Percentiles rank a stretch among this genome's conserved stretches.
Evolutionary conservation across 2,329 filamentous ascomycete genomes (phyloP).

Genomic region (Verticillium albo-atrum): DNA sequence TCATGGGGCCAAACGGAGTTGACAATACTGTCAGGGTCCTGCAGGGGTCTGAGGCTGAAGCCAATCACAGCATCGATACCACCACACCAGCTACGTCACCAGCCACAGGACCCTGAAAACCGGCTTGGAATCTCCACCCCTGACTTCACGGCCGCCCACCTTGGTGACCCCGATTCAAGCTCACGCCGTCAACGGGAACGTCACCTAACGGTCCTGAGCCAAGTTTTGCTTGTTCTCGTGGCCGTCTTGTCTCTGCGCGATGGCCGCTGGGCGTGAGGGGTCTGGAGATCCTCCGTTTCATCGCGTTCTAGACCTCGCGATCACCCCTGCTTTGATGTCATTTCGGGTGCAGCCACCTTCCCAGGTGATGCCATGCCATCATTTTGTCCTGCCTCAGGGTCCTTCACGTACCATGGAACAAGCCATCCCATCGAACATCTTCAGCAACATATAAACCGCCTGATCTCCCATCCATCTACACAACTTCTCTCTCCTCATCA

Average conservation of each 20-base stretch:
- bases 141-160: no score
- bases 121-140: background rate
- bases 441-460: conserved; percentile 8
- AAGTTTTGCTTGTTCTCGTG: background rate
- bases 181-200: background rate
- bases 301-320: background rate
- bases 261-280: background rate
- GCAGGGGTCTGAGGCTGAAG: background rate
- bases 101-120: conserved; percentile 6
- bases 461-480: conserved; percentile 1
- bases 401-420: no score
- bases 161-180: background rate
- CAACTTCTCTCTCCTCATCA: conserved; percentile 1
- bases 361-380: conserved; percentile 1
- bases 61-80: background rate
- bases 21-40: background rate
- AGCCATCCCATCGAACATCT: background rate
- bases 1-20: background rate
- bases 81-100: background rate
- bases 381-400: background rate
- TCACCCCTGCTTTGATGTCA: conserved; percentile 1
- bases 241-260: background rate
- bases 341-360: background rate
- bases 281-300: background rate
- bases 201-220: background rate